Percentiles rank a stretch among this genome's conserved stretches.
phyloP scores from a whole-genome alignment of 2,329 filamentous ascomycete genomes.

The Calonectria pteridis region DNA sequence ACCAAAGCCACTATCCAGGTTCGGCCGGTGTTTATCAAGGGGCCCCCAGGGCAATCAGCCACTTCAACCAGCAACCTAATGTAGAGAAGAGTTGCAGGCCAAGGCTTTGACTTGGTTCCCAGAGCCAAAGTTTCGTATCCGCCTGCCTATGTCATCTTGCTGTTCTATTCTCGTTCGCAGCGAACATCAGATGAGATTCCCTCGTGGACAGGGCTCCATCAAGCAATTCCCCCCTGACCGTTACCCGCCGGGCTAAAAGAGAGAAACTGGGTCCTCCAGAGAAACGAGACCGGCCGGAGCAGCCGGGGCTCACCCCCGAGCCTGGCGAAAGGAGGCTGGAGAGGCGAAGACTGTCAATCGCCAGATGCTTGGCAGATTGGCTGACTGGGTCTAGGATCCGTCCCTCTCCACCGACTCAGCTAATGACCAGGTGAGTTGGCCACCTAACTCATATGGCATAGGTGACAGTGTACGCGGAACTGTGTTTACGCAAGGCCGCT shows the following conservation, averaged over 20 bases:
- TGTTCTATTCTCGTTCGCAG: conserved; percentile 1
- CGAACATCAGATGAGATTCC: conserved; percentile 23
- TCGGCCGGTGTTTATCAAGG: conserved; percentile 1
- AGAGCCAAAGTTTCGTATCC: conserved; percentile 4
- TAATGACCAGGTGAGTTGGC: conserved; percentile 15
- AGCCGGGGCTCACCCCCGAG: conserved; percentile 29
- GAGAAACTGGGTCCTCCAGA: conserved; percentile 21
- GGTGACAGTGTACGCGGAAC: conserved; percentile 9
- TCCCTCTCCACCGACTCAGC: conserved; percentile 17
- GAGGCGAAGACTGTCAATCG: conserved; percentile 36
- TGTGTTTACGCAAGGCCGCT: conserved; percentile 2
- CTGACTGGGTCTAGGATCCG: conserved; percentile 16
- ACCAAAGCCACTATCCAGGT: conserved; percentile 12
- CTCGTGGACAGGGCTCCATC: conserved; percentile 16
- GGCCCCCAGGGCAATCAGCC: neutral
- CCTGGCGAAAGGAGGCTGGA: conserved; percentile 39
- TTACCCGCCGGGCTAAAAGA: conserved; percentile 13
- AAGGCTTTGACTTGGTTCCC: neutral
- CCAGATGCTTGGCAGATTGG: conserved; percentile 42
- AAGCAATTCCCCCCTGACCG: conserved; percentile 21
- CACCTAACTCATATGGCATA: conserved; percentile 11
- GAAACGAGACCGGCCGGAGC: conserved; percentile 20
- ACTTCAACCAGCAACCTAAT: conserved; percentile 6
- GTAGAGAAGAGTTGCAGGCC: conserved; percentile 8
- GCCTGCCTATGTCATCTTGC: conserved; percentile 2